Conservation (phyloP, 331 rosid species). For the Quercus tomentella region DNA sequence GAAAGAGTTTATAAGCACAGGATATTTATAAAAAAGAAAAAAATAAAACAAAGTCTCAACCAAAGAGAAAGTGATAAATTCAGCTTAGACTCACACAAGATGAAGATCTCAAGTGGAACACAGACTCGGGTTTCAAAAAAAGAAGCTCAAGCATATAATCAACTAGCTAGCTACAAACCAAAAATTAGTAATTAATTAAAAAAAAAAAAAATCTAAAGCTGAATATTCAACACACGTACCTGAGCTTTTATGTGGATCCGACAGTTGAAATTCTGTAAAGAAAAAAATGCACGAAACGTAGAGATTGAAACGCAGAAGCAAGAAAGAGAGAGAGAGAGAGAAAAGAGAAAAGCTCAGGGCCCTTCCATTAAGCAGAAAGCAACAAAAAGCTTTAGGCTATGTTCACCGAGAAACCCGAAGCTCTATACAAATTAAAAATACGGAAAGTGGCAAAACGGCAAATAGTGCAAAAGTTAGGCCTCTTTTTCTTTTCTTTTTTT, state of each 20-base stretch:
- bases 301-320: slow-evolving; percentile 8
- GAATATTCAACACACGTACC: slow-evolving; percentile 32
- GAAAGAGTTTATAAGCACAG: neutral
- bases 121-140: neutral
- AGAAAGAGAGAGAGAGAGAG: slow-evolving; percentile 7
- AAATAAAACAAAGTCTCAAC: neutral
- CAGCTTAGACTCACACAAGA: neutral
- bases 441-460: slow-evolving; percentile 43
- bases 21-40: neutral
- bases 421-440: slow-evolving; percentile 1
- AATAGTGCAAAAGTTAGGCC: neutral
- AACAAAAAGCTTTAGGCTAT: slow-evolving; percentile 46
- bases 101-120: slow-evolving; percentile 4
- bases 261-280: slow-evolving; percentile 8
- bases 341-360: slow-evolving; percentile 36
- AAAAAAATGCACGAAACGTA: slow-evolving; percentile 25
- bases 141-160: neutral
- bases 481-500: too few relatives aligned
- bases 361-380: slow-evolving; percentile 79
- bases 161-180: too few relatives aligned
- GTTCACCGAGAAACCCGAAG: slow-evolving; percentile 44
- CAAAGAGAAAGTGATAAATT: neutral
- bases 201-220: neutral
- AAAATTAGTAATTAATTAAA: neutral
- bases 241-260: slow-evolving; percentile 32